phyloP scores from a whole-genome alignment of 148 eudicot genomes.

The Agrostemma githago region DNA sequence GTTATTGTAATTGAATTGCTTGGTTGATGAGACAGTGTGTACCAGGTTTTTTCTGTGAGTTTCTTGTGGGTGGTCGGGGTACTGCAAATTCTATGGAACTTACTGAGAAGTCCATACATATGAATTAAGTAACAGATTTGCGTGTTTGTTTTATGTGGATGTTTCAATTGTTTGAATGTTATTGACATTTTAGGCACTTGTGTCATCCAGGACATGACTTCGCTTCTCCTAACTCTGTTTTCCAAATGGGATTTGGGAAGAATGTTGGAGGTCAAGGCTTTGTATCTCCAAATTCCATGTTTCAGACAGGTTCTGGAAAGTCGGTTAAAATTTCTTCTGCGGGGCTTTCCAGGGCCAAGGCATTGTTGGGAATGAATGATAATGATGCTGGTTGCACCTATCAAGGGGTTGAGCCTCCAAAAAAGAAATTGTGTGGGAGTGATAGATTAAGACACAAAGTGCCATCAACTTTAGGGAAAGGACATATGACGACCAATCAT shows the following conservation, averaged over 20 bases:
- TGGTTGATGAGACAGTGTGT: neutral
- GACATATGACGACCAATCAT: slow-evolving; percentile 4
- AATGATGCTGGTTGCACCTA: slow-evolving; percentile 27
- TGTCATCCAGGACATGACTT: slow-evolving; percentile 21
- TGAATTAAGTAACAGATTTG: neutral
- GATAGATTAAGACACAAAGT: slow-evolving; percentile 24
- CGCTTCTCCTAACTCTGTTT: slow-evolving; percentile 49
- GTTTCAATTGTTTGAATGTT: slow-evolving; percentile 1
- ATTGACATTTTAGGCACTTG: slow-evolving; percentile 30
- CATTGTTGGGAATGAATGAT: slow-evolving; percentile 59
- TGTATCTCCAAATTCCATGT: slow-evolving; percentile 50
- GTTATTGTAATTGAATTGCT: neutral
- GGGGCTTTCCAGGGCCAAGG: slow-evolving; percentile 65
- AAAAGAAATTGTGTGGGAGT: slow-evolving; percentile 28
- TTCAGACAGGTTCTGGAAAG: slow-evolving; percentile 91
- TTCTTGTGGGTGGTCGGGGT: neutral
- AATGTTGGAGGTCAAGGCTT: slow-evolving; percentile 22
- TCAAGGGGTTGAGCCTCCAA: slow-evolving; percentile 30
- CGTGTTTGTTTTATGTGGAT: no score
- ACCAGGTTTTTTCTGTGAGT: neutral
- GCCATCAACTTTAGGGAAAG: slow-evolving; percentile 18
- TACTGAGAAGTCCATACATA: neutral
- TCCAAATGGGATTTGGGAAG: slow-evolving; percentile 88
- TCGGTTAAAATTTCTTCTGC: slow-evolving; percentile 58
- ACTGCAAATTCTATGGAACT: neutral